phyloP scores from a whole-genome alignment of 2,329 filamentous ascomycete genomes.

The Orbilia quercus region DNA sequence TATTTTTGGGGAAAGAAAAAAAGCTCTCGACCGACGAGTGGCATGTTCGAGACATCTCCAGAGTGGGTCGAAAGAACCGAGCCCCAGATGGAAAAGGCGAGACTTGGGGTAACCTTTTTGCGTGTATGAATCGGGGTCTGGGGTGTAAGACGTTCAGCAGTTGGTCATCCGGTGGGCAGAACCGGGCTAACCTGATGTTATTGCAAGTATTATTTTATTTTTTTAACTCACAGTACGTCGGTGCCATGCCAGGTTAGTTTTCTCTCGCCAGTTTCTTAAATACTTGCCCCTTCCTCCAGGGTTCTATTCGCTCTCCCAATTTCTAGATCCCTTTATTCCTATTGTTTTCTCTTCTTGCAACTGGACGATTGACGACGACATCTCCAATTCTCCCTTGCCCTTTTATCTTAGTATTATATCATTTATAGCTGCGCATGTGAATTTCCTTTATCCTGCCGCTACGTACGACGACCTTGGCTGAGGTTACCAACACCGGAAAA shows the following conservation, averaged over 20 bases:
- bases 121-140: constrained; percentile 31
- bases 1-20: constrained; percentile 35
- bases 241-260: constrained; percentile 31
- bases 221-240: constrained; percentile 52
- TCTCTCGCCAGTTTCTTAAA: constrained; percentile 55
- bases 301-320: constrained; percentile 44
- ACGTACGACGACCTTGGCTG: constrained; percentile 35
- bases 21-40: constrained; percentile 43
- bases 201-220: no score
- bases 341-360: constrained; percentile 36
- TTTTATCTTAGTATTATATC: neutral
- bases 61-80: constrained; percentile 55
- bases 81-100: constrained; percentile 56
- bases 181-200: constrained; percentile 55
- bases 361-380: constrained; percentile 33
- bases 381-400: constrained; percentile 6
- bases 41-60: constrained; percentile 50
- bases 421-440: constrained; percentile 39
- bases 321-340: constrained; percentile 45
- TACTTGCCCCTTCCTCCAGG: constrained; percentile 56
- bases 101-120: constrained; percentile 50
- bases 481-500: constrained; percentile 34
- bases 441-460: constrained; percentile 8
- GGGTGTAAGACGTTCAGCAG: constrained; percentile 15
- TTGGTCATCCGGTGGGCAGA: constrained; percentile 52